Evolutionary conservation across 2,329 filamentous ascomycete genomes (phyloP).

Genomic region (Berkeleyomyces rouxiae): DNA sequence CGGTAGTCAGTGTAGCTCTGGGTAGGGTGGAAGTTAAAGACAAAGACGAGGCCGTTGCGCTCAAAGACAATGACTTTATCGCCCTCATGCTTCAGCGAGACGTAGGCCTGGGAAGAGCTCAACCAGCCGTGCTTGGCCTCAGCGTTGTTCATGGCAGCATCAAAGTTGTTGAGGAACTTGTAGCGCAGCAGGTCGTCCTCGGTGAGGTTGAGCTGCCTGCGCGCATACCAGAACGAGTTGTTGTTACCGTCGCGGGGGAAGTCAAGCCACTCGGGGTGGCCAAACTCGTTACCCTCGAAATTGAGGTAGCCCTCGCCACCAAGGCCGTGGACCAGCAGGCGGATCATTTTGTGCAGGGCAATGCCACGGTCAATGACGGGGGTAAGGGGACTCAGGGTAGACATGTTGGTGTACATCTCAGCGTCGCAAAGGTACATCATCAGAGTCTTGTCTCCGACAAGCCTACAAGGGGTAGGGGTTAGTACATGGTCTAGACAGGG

Average conservation of each 20-base stretch:
- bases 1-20: constrained; percentile 83
- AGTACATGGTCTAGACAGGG: constrained; percentile 15
- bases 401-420: constrained; percentile 98
- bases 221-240: constrained; percentile 88
- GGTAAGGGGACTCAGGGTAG: constrained; percentile 64
- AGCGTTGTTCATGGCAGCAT: constrained; percentile 73
- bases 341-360: constrained; percentile 92
- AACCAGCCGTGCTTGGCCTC: constrained; percentile 91
- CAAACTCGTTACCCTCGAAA: constrained; percentile 98
- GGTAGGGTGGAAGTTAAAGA: constrained; percentile 89
- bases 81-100: constrained; percentile 80
- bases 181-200: constrained; percentile 79
- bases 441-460: constrained; percentile 90
- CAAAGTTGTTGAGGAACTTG: constrained; percentile 83
- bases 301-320: constrained; percentile 96
- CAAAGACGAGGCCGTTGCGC: constrained; percentile 71
- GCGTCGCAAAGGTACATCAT: constrained; percentile 98
- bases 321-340: constrained; percentile 75
- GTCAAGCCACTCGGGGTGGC: constrained; percentile 96
- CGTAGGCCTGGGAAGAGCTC: constrained; percentile 67
- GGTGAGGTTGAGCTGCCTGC: constrained; percentile 82
- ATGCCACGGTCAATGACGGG: constrained; percentile 80
- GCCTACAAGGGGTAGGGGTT: constrained; percentile 28
- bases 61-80: constrained; percentile 97
- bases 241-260: constrained; percentile 87